A percentile compares a stretch with the other conserved stretches of the same genome.
phyloP scores from a whole-genome alignment of 169 alveolate species.

The Plasmodium vinckei region DNA sequence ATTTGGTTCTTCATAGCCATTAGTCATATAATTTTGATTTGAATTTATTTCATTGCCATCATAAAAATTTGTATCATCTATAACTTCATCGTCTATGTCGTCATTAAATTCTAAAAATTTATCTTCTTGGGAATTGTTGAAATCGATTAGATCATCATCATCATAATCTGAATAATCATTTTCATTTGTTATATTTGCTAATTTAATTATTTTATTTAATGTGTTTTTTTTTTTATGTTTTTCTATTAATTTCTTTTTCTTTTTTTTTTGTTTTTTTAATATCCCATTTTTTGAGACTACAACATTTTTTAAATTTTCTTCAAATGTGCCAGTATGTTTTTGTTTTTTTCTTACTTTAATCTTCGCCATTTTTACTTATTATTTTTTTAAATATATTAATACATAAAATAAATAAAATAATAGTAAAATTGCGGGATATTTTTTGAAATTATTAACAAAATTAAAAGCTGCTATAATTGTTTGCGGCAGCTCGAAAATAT shows the following conservation, averaged over 20 bases:
- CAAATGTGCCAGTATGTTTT: slow-evolving; percentile 31
- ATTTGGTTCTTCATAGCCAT: slow-evolving; percentile 3
- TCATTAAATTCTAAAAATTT: slow-evolving; percentile 74
- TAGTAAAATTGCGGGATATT: neutral
- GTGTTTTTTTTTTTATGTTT: slow-evolving; percentile 21
- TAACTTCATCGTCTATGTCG: slow-evolving; percentile 29
- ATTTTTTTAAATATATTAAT: neutral
- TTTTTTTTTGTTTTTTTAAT: slow-evolving; percentile 35
- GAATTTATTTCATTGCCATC: slow-evolving; percentile 17
- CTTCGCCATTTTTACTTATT: slow-evolving; percentile 25
- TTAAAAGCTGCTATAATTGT: too few species aligned
- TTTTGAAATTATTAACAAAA: too few species aligned
- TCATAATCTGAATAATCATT: slow-evolving; percentile 41
- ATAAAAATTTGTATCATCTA: slow-evolving; percentile 9
- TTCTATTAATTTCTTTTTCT: slow-evolving; percentile 10
- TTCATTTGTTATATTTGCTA: slow-evolving; percentile 66
- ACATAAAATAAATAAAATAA: neutral
- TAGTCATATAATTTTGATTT: slow-evolving; percentile 11
- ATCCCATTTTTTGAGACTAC: slow-evolving; percentile 28
- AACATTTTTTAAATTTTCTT: slow-evolving; percentile 46
- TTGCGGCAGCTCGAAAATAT: too few species aligned
- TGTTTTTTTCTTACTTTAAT: slow-evolving; percentile 26
- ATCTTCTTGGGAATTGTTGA: slow-evolving; percentile 14
- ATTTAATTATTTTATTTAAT: slow-evolving; percentile 28
- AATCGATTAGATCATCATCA: slow-evolving; percentile 9